A percentile compares a stretch with the other conserved stretches of the same genome.
phyloP scores from a whole-genome alignment of 108 stramenopile species.

The Cyclotella distinguenda region DNA sequence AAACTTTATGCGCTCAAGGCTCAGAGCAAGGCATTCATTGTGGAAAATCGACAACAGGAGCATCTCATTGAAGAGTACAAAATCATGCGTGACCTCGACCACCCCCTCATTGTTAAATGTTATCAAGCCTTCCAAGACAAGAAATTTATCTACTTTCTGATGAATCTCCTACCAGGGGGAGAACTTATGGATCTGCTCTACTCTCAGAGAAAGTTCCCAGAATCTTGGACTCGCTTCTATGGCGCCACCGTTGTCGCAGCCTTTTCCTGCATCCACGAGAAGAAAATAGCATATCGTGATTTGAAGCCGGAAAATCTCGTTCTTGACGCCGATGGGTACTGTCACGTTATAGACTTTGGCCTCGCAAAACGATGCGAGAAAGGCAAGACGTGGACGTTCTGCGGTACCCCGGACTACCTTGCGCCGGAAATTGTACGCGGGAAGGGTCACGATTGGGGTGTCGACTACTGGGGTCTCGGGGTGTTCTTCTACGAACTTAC shows the following conservation, averaged over 20 bases:
- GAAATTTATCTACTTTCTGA: conserved; percentile 48
- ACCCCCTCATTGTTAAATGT: conserved; percentile 33
- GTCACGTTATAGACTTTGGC: conserved; percentile 67
- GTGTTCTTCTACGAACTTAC: conserved; percentile 67
- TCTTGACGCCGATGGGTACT: conserved; percentile 55
- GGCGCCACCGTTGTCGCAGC: conserved; percentile 48
- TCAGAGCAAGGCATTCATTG: conserved; percentile 55
- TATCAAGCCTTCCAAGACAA: conserved; percentile 46
- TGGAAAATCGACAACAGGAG: conserved; percentile 53
- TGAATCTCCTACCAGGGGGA: conserved; percentile 59
- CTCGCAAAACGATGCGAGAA: conserved; percentile 53
- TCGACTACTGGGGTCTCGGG: conserved; percentile 69
- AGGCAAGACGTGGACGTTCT: conserved; percentile 56
- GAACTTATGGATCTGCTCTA: conserved; percentile 50
- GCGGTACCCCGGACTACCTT: conserved; percentile 70
- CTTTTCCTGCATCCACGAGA: conserved; percentile 40
- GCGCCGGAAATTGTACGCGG: conserved; percentile 63
- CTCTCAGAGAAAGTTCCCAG: conserved; percentile 29
- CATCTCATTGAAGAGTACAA: conserved; percentile 48
- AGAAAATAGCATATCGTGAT: conserved; percentile 69
- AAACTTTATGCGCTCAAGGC: conserved; percentile 62
- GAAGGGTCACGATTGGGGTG: conserved; percentile 53
- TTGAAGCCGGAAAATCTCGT: conserved; percentile 75
- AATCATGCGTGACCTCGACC: conserved; percentile 48
- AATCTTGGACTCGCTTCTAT: conserved; percentile 46